Base-by-base conservation (phyloP, 2,329 filamentous ascomycete genomes). In the Talaromyces piceae region DNA sequence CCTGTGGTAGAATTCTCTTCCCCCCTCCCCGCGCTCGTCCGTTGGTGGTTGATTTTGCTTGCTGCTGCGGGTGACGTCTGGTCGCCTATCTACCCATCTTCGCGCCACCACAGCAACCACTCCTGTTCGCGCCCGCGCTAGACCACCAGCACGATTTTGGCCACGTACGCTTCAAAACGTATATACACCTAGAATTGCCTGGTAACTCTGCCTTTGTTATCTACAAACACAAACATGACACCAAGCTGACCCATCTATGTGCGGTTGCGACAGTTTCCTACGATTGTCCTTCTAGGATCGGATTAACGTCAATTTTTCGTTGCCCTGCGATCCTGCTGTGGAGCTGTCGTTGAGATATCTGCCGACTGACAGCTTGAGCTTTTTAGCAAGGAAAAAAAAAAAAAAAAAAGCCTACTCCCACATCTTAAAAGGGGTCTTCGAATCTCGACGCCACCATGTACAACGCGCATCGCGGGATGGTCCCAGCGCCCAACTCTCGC, bases 391-490 rank as follows among this genome's bases (percentile, higher is more conserved):
- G n/a, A n/a, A n/a, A n/a, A n/a, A n/a, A n/a, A n/a, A n/a, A n/a
- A n/a, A n/a, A n/a, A n/a, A n/a, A n/a, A n/a, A n/a, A n/a, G n/a
- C n/a, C n/a, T n/a, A n/a, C n/a, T n/a, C n/a, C n/a, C n/a, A n/a
- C n/a, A n/a, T n/a, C n/a, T n/a, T n/a, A n/a, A n/a, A n/a, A n/a
- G n/a, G n/a, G n/a, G n/a, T n/a, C n/a, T n/a, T n/a, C n/a, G n/a
- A n/a, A n/a, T n/a, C n/a, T n/a, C 25, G 31, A 51, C 26, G 20
- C 49, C 64, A 70, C 62, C 59, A 95, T 96, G 89, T 95, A 95
- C 72, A 87, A 87, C 69, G 75, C 81, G 63, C 90, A 94, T 77
- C 88, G 88, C 67, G 86, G 84, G 69, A 86, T 94, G 80, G 85
- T 83, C 57, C 73, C 75, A 57, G 84, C 82, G 59, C 84, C 87